These are phyloP conservation scores for Lentinula novae-zelandiae DNA, from an alignment of 1,284 basidiomycete species.

Conservation along the genomic window DNA sequence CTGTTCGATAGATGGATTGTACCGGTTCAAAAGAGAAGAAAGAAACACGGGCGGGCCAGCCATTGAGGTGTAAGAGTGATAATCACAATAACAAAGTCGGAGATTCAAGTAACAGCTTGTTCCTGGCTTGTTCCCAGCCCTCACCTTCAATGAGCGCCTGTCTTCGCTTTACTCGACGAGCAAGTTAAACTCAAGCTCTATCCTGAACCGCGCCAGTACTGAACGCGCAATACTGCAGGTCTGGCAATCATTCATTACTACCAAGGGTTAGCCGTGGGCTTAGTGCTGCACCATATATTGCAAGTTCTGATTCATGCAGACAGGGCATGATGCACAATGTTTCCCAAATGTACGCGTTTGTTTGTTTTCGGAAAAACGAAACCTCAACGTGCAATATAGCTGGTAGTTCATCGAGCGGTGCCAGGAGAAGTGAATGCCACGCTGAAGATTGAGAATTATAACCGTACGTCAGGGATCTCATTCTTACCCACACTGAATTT, in stretches of 20 bases:
- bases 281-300: neutral
- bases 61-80: neutral
- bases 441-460: conserved; percentile 68
- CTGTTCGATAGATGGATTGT: neutral
- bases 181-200: conserved; percentile 22
- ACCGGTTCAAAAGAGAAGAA: conserved; percentile 9
- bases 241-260: conserved; percentile 76
- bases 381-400: conserved; percentile 32
- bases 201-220: neutral
- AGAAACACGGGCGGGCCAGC: conserved; percentile 10
- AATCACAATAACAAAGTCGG: neutral
- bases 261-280: conserved; percentile 48
- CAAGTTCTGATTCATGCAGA: conserved; percentile 4
- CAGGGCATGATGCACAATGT: conserved; percentile 75
- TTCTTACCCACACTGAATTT: neutral
- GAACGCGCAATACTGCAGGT: conserved; percentile 38
- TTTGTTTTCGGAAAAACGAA: neutral
- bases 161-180: conserved; percentile 61
- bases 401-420: conserved; percentile 57
- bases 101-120: neutral
- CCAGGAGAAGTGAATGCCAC: conserved; percentile 67
- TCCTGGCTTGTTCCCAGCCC: neutral
- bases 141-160: conserved; percentile 28
- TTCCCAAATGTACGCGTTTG: conserved; percentile 63
- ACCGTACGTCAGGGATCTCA: conserved; percentile 42